Conservation (phyloP, 495 filamentous ascomycete species). For the Xylaria scruposa region DNA sequence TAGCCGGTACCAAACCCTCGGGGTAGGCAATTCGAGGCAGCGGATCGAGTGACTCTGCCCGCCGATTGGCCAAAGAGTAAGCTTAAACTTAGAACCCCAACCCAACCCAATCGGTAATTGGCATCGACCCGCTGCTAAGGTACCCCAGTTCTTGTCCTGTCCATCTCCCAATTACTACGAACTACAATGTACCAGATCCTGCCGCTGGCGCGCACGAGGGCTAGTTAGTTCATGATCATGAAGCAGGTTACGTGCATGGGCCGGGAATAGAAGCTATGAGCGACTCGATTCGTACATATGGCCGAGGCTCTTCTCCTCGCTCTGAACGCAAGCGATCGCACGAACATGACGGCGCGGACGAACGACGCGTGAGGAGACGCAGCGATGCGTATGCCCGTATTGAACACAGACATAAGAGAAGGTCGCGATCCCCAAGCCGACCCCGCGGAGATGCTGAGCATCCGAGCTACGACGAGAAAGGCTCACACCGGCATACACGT, state of each 20-base stretch:
- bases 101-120: not conserved
- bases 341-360: conserved; percentile 1
- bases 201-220: not conserved
- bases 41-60: not conserved
- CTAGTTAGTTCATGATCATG: not conserved
- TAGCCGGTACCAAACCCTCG: conserved; percentile 13
- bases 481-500: not conserved
- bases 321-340: conserved; percentile 16
- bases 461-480: not conserved
- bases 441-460: not conserved
- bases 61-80: conserved; percentile 1
- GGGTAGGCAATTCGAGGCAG: not conserved
- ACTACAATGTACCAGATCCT: not conserved
- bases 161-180: not conserved
- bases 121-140: not conserved
- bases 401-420: not conserved
- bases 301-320: not conserved
- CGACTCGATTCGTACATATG: not conserved
- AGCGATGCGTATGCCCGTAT: not conserved
- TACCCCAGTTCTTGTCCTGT: not conserved
- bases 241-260: not conserved
- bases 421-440: conserved; percentile 7
- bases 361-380: conserved; percentile 19
- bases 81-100: not conserved
- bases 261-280: conserved; percentile 13